phyloP scores from a whole-genome alignment of 164 flowering plant genomes.

The Annona cherimola region DNA sequence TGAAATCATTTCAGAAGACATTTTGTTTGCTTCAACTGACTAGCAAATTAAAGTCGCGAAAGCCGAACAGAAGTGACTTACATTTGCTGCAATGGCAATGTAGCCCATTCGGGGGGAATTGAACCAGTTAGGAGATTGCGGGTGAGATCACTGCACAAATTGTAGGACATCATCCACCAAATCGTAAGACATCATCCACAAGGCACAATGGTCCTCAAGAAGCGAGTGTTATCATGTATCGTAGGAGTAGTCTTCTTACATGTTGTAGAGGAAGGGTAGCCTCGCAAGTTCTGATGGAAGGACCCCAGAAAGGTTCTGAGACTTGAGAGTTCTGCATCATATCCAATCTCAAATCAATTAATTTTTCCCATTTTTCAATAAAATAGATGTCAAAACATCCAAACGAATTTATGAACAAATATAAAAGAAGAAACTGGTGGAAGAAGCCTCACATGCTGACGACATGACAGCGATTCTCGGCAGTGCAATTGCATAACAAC shows the following conservation, averaged over 20 bases:
- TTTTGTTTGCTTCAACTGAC: neutral
- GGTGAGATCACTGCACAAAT: constrained; percentile 51
- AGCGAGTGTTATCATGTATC: neutral
- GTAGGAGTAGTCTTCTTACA: neutral
- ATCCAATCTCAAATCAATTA: neutral
- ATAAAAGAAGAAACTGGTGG: neutral
- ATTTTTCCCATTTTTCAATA: too few relatives aligned
- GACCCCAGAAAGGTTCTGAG: constrained; percentile 50
- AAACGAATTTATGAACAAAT: too few relatives aligned
- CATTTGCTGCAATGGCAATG: constrained; percentile 41
- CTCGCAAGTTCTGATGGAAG: constrained; percentile 60
- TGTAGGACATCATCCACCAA: too few relatives aligned
- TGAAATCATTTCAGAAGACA: neutral
- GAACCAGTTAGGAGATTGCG: constrained; percentile 65
- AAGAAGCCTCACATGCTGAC: neutral
- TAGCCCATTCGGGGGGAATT: constrained; percentile 65
- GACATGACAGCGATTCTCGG: neutral
- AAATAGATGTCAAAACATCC: too few relatives aligned
- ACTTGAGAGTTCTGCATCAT: constrained; percentile 9
- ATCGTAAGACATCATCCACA: neutral
- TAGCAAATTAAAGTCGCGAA: neutral
- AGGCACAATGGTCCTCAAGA: neutral
- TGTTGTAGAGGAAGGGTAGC: constrained; percentile 45
- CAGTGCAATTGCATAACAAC: neutral
- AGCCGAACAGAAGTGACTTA: constrained; percentile 18